Conservation (phyloP, 345 rosid genomes). For the Rhizophora apiculata region DNA sequence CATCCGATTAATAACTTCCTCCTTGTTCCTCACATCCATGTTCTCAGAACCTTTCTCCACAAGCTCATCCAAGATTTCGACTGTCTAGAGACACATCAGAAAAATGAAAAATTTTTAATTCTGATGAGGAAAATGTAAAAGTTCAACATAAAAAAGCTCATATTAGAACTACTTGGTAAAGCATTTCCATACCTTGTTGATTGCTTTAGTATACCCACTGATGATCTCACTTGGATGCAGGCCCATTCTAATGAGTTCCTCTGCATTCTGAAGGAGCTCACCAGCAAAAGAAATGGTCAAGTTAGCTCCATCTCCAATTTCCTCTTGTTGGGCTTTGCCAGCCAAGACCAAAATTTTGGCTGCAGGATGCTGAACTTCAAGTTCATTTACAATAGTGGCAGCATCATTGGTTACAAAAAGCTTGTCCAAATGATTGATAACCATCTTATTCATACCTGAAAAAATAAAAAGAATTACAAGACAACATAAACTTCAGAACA, state of each 20-base stretch:
- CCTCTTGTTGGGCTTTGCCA: constrained; percentile 95
- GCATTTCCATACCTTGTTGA: constrained; percentile 45
- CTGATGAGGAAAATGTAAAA: background rate
- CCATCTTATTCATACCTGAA: constrained; percentile 98
- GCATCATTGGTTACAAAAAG: constrained; percentile 94
- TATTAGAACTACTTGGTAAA: background rate
- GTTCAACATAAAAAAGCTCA: background rate
- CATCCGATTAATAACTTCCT: constrained; percentile 72
- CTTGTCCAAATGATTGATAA: constrained; percentile 91
- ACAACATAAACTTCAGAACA: too few relatives aligned
- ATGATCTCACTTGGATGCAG: constrained; percentile 95
- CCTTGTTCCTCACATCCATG: constrained; percentile 88
- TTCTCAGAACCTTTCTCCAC: constrained; percentile 92
- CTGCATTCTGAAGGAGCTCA: constrained; percentile 91
- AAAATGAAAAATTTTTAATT: background rate
- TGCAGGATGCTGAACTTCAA: constrained; percentile 97
- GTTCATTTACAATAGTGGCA: constrained; percentile 88
- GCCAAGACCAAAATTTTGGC: constrained; percentile 93
- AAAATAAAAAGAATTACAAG: background rate
- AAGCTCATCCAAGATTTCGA: constrained; percentile 59
- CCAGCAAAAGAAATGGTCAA: constrained; percentile 88
- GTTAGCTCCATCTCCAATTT: constrained; percentile 97
- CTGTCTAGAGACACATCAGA: constrained; percentile 35
- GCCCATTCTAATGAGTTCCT: constrained; percentile 91
- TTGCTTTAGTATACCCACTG: constrained; percentile 83